Evolutionary conservation across 768 basidiomycete genomes (phyloP), one percentile per base, ranked within the genome.

Genomic region (Pleurotus djamor): DNA sequence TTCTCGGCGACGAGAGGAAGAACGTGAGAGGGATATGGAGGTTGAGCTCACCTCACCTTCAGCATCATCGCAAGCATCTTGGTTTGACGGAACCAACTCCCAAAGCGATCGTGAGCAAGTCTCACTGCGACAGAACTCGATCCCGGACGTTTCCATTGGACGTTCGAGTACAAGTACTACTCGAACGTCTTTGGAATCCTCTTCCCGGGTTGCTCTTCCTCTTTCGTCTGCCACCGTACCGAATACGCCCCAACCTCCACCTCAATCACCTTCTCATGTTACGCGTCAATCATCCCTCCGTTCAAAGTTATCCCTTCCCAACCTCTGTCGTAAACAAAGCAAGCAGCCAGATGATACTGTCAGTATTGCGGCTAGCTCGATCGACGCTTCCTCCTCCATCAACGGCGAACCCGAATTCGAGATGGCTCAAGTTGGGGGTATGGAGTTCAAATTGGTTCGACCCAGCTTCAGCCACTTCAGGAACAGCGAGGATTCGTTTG

Each of bases 401-500:
- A 17, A 17, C 17, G 45, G 45, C 12, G 65, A 61, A 56, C 72
- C 17, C 33, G 77, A 81, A 4, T 73, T 76, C 43, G 83, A 89
- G 63, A 84, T 83, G 1, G 79, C 92, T 4, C 91, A 93, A 57
- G 87, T 92, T 6, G 76, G 89, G 67, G 88, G 92, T 67, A 87
- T 86, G 78, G 91, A 92, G 63, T 93, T 94, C 63, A 88, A 92
- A 72, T 81, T 92, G 12, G 78, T 93, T 36, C 77, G 82, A 21
- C 91, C 91, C 0, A 77, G 72, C n/a, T 61, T 88, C 9, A 72
- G 82, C 0, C 74, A 74, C 21, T 63, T 78, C 36, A 74, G 82
- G 35, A 70, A 72, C 9, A 86, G 84, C 65, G 84, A 86, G 56
- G 88, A 89, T 51, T 85, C 84, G 4, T 70, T 28, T 3, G 21